phyloP scores from a whole-genome alignment of 2,329 filamentous ascomycete genomes.

The Penicillium sumatraense region DNA sequence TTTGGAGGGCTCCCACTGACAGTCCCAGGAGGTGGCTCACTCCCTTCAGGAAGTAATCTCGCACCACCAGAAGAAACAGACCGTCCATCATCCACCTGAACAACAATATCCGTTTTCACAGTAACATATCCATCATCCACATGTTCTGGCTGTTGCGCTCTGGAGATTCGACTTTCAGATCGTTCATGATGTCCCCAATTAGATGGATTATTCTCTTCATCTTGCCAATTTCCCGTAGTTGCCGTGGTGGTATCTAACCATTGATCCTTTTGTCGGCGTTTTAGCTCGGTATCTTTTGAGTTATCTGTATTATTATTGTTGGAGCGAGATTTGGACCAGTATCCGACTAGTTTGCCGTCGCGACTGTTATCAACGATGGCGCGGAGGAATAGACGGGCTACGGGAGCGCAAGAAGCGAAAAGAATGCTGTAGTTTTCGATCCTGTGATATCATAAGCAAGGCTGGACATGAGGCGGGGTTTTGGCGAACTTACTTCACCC shows the following conservation, averaged over 20 bases:
- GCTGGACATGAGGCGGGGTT: too few relatives aligned
- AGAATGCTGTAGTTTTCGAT: constrained; percentile 46
- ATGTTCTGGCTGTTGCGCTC: constrained; percentile 14
- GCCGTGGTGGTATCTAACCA: constrained; percentile 22
- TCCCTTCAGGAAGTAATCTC: constrained; percentile 20
- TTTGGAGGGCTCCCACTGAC: too few relatives aligned
- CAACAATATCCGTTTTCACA: constrained; percentile 37
- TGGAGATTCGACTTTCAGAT: constrained; percentile 16
- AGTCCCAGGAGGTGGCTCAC: constrained; percentile 7
- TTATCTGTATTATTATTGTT: constrained; percentile 13
- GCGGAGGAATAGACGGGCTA: constrained; percentile 39
- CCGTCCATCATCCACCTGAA: constrained; percentile 29
- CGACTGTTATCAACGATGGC: constrained; percentile 32
- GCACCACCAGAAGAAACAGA: constrained; percentile 23
- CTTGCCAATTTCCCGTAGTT: constrained; percentile 12
- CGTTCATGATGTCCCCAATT: constrained; percentile 15
- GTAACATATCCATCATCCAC: constrained; percentile 26
- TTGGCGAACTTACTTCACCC: constrained; percentile 39
- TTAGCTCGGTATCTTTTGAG: constrained; percentile 20
- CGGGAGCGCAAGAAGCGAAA: constrained; percentile 39
- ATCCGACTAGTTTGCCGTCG: constrained; percentile 22
- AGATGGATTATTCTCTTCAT: constrained; percentile 19
- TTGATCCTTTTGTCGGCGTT: constrained; percentile 16
- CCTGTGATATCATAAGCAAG: constrained; percentile 19
- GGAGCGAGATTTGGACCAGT: constrained; percentile 29